These are phyloP conservation scores for Elongisporangium anandrum DNA, from an alignment of 352 stramenopile genomes.

Conservation along the genomic window DNA sequence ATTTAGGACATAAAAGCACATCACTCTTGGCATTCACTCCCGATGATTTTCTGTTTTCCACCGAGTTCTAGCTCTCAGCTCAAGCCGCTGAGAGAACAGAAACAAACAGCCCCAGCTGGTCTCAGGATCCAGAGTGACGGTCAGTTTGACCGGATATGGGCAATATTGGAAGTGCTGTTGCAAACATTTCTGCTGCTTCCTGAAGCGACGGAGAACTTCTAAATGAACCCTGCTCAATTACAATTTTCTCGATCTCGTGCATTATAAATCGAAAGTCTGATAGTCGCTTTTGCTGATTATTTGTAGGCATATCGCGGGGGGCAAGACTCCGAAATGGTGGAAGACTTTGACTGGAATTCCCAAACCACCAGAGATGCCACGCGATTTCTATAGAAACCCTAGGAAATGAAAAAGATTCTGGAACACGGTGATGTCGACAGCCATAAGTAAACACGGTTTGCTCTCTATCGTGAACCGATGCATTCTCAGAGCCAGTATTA, in stretches of 20 bases:
- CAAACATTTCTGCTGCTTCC: background rate
- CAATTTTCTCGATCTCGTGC: background rate
- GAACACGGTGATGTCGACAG: background rate
- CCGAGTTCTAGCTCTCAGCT: constrained; percentile 1
- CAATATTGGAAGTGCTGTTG: background rate
- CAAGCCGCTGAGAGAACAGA: too few relatives aligned
- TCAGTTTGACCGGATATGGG: background rate
- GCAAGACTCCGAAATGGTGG: background rate
- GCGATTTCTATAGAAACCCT: background rate
- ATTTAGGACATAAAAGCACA: too few relatives aligned
- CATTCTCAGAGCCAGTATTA: too few relatives aligned
- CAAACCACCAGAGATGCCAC: background rate
- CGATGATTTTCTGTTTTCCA: too few relatives aligned
- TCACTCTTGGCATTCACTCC: too few relatives aligned
- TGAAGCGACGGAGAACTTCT: background rate
- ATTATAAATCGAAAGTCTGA: background rate
- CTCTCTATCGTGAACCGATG: background rate
- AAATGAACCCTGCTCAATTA: background rate
- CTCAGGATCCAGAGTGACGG: too few relatives aligned
- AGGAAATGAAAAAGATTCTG: background rate
- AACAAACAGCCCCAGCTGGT: too few relatives aligned
- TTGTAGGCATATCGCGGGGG: background rate
- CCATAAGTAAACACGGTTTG: background rate
- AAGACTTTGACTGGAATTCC: background rate
- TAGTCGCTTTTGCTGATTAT: background rate